phyloP scores from a whole-genome alignment of 371 early-diverging fungal genomes.

The Syncephalis plumigaleata region DNA sequence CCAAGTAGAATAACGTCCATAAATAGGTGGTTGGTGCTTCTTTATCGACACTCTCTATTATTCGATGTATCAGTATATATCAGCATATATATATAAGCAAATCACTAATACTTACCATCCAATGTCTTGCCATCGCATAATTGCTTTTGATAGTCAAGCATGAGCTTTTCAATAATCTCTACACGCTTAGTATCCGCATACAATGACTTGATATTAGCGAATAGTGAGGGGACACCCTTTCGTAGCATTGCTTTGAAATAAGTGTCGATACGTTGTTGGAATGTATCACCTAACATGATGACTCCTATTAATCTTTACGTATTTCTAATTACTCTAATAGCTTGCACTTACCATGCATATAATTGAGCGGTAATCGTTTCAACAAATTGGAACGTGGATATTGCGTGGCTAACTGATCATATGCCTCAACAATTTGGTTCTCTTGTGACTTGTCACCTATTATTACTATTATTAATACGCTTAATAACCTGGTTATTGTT shows the following conservation, averaged over 20 bases:
- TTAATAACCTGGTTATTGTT: constrained; percentile 14
- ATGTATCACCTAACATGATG: constrained; percentile 19
- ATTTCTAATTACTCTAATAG: too few relatives aligned
- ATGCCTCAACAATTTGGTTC: background rate
- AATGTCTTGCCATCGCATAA: background rate
- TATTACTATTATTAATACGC: constrained; percentile 13
- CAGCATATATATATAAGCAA: too few relatives aligned
- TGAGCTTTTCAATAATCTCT: constrained; percentile 37
- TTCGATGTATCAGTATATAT: too few relatives aligned
- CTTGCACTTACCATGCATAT: constrained; percentile 32
- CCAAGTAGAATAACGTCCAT: constrained; percentile 80
- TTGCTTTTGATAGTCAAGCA: constrained; percentile 29
- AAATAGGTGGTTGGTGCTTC: constrained; percentile 69
- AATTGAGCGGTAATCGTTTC: constrained; percentile 51
- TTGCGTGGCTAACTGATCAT: constrained; percentile 38
- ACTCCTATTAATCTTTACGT: too few relatives aligned
- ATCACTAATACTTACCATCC: too few relatives aligned
- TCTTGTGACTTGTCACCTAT: too few relatives aligned
- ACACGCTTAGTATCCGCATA: constrained; percentile 50
- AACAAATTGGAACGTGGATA: constrained; percentile 73
- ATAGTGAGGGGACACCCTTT: constrained; percentile 87
- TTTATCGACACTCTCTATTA: constrained; percentile 6
- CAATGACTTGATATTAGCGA: constrained; percentile 57
- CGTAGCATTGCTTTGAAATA: constrained; percentile 54
- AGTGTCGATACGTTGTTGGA: constrained; percentile 35